Percentiles rank a stretch among this genome's conserved stretches.
Evolutionary conservation across 805 yeast genomes (phyloP).

Genomic region (Phaffomyces antillensis): DNA sequence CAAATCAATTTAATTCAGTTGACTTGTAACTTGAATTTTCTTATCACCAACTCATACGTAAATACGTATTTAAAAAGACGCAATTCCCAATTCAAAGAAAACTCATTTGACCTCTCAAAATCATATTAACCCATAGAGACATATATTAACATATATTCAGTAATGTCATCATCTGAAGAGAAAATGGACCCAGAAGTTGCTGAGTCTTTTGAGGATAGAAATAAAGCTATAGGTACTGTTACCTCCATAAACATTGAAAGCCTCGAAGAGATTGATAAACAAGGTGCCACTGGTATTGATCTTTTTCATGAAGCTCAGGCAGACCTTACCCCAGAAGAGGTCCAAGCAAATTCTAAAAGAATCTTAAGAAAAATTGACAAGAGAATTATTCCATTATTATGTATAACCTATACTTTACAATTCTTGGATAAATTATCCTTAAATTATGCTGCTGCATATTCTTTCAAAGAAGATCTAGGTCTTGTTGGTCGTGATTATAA

Average conservation of each 20-base stretch:
- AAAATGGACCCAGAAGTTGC: not conserved
- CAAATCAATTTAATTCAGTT: too few species aligned
- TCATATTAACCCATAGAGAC: too few species aligned
- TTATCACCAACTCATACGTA: not conserved
- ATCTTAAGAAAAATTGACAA: slow-evolving; percentile 1
- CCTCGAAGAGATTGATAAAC: slow-evolving; percentile 2
- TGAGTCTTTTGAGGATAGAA: slow-evolving; percentile 1
- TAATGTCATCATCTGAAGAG: slow-evolving; percentile 2
- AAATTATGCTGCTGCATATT: slow-evolving; percentile 6
- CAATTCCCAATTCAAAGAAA: too few species aligned
- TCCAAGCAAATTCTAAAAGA: slow-evolving; percentile 1
- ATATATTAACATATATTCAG: too few species aligned
- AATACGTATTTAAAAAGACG: not conserved
- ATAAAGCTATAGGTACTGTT: not conserved
- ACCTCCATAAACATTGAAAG: not conserved
- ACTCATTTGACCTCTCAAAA: too few species aligned
- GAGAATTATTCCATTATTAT: slow-evolving; percentile 3
- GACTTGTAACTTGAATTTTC: too few species aligned
- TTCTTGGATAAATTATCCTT: slow-evolving; percentile 3
- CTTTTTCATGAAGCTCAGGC: slow-evolving; percentile 5
- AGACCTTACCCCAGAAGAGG: slow-evolving; percentile 3
- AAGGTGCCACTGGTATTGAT: slow-evolving; percentile 3
- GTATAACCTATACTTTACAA: slow-evolving; percentile 5
- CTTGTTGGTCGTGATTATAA: slow-evolving; percentile 6
- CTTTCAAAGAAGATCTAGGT: slow-evolving; percentile 4